phyloP scores from a whole-genome alignment of 768 basidiomycete species.

The Leccinum boreale region DNA sequence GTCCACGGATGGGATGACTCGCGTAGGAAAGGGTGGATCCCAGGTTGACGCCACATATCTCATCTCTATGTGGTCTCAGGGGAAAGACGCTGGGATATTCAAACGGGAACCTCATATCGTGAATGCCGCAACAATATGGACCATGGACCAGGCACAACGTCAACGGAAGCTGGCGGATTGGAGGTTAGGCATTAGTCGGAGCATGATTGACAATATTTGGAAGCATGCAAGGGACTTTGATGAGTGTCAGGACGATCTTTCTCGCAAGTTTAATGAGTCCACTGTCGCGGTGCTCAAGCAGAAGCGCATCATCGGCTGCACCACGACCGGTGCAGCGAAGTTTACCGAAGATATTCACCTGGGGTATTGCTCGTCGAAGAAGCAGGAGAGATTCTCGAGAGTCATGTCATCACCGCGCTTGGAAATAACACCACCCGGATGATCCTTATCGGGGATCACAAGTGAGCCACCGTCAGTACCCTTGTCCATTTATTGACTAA shows the following conservation, averaged over 20 bases:
- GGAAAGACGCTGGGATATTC: slow-evolving; percentile 45
- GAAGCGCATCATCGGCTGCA: slow-evolving; percentile 63
- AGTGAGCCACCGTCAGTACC: slow-evolving; percentile 40
- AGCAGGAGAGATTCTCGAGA: slow-evolving; percentile 70
- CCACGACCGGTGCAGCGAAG: slow-evolving; percentile 68
- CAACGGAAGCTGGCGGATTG: slow-evolving; percentile 30
- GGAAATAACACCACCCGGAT: slow-evolving; percentile 45
- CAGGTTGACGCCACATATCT: slow-evolving; percentile 40
- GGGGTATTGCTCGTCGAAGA: slow-evolving; percentile 65
- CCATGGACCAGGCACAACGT: slow-evolving; percentile 29
- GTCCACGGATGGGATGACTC: slow-evolving; percentile 42
- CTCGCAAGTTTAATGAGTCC: slow-evolving; percentile 34
- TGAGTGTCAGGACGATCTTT: slow-evolving; percentile 32
- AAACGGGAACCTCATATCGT: slow-evolving; percentile 20
- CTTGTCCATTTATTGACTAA: not conserved
- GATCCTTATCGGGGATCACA: slow-evolving; percentile 71
- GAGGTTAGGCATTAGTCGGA: slow-evolving; percentile 34
- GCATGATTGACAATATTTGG: slow-evolving; percentile 35
- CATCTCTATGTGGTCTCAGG: slow-evolving; percentile 44
- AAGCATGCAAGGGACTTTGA: slow-evolving; percentile 39
- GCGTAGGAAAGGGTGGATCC: slow-evolving; percentile 41
- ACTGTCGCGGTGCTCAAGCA: slow-evolving; percentile 33
- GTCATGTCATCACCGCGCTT: slow-evolving; percentile 60
- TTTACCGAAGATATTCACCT: slow-evolving; percentile 47
- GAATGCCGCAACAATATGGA: slow-evolving; percentile 35